These are phyloP conservation scores for Tricholoma sp. DNA, from an alignment of 768 basidiomycete genomes.

Conservation along the genomic window DNA sequence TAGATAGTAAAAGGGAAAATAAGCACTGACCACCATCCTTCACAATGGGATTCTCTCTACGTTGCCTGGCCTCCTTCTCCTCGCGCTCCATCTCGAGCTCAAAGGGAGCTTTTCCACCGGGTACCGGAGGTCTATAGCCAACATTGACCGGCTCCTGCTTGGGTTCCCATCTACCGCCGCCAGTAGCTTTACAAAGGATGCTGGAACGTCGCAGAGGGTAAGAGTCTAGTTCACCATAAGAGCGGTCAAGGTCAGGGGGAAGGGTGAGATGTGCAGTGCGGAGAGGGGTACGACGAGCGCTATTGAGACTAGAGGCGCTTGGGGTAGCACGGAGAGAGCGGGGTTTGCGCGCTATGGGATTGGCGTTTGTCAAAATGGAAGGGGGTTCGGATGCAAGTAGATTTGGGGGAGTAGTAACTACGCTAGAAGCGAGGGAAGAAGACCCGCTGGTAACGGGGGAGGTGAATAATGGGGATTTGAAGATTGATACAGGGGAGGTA, in stretches of 20 bases:
- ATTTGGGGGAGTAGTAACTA: slow-evolving; percentile 6
- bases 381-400: slow-evolving; percentile 21
- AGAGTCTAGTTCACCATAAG: slow-evolving; percentile 65
- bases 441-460: slow-evolving; percentile 28
- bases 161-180: slow-evolving; percentile 79
- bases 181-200: slow-evolving; percentile 70
- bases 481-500: slow-evolving; percentile 35
- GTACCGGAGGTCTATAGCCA: slow-evolving; percentile 52
- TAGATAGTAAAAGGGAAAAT: no score
- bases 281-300: slow-evolving; percentile 24
- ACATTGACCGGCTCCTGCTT: slow-evolving; percentile 42
- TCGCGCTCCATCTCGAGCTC: slow-evolving; percentile 68
- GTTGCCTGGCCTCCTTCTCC: slow-evolving; percentile 45
- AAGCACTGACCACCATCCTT: slow-evolving; percentile 39
- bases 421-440: slow-evolving; percentile 27
- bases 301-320: slow-evolving; percentile 31
- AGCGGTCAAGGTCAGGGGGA: slow-evolving; percentile 38
- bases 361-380: slow-evolving; percentile 17
- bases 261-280: slow-evolving; percentile 32
- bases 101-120: slow-evolving; percentile 61
- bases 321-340: slow-evolving; percentile 27
- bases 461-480: slow-evolving; percentile 30
- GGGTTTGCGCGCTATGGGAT: slow-evolving; percentile 24
- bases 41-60: slow-evolving; percentile 59
- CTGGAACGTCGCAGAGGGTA: slow-evolving; percentile 68